Base-by-base conservation (phyloP, 768 basidiomycete species). In the Exsudoporus frostii region DNA sequence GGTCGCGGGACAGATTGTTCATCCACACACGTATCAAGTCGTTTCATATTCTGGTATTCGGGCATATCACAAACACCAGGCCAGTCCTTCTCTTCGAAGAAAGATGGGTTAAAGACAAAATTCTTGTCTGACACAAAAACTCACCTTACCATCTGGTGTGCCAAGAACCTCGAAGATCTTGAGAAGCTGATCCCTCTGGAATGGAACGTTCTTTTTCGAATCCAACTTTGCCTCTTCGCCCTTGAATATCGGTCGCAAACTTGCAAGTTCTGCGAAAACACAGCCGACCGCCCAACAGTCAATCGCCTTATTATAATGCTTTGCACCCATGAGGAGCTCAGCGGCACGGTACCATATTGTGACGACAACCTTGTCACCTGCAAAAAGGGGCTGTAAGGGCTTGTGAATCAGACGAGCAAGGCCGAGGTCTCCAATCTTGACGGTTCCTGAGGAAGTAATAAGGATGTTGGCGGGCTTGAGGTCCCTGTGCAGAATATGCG, bases 311-410 rank as follows among this genome's bases (percentile, higher is more conserved):
- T 97, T 96, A 70, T 99, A 99, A 71, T 99, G 97, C 57, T 94
- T 92, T 1, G 96, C 93, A 25, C 97, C 96, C 74, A 99, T 80
- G 10, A 99, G 79, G 3, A 99, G 82, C 66, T 99, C 97, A 0
- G 97, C 97, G 7, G 93, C 92, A 48, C 97, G 90, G 68, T 99
- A 99, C 97, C 97, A 98, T 65, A 99, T 98, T 0, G 97, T 99
- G 13, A 99, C 97, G 33, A 98, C 97, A 25, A 99, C 95, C 64
- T 98, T 98, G 73, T 99, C 97, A 15, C 95, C 95, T 0, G 85
- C 85, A 66, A 91, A 93, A 2, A 99, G 76, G 1, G 90, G 87
- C 59, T 97, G 94, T 2, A 99, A 78, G 7, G 97, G 97, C 54
- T 92, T 85, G 64, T 93, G 88, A 53, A 90, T 87, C 29, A 98